A percentile compares a stretch with the other conserved stretches of the same genome.
These are phyloP conservation scores for Dorcoceras hygrometricum DNA, from an alignment of 257 asterid species.

Conservation along the genomic window DNA sequence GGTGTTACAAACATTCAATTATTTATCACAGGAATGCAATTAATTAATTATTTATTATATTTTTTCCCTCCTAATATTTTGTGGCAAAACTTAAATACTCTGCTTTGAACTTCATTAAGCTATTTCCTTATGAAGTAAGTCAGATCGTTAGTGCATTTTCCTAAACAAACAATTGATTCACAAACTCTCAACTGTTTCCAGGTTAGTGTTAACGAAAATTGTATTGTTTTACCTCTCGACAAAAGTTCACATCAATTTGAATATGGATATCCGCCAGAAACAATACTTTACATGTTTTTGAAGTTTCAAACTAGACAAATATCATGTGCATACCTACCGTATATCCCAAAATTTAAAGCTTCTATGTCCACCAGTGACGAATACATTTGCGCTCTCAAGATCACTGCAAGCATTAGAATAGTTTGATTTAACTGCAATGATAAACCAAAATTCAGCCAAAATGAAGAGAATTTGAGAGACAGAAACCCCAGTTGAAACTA, in stretches of 20 bases:
- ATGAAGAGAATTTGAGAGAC: neutral
- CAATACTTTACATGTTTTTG: neutral
- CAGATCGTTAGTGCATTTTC: neutral
- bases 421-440: slow-evolving; percentile 19
- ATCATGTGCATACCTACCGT: slow-evolving; percentile 42
- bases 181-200: neutral
- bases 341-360: slow-evolving; percentile 91
- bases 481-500: slow-evolving; percentile 6
- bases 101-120: neutral
- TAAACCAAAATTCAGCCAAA: slow-evolving; percentile 14
- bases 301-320: slow-evolving; percentile 3
- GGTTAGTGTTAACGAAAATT: neutral
- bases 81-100: neutral
- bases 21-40: too few species aligned
- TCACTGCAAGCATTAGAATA: slow-evolving; percentile 46
- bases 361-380: slow-evolving; percentile 65
- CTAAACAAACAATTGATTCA: neutral
- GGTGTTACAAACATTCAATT: too few species aligned
- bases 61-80: too few species aligned
- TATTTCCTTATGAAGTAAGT: neutral
- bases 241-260: neutral
- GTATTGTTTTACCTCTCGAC: neutral
- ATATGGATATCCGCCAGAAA: neutral
- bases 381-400: slow-evolving; percentile 53
- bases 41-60: too few species aligned